phyloP scores from a whole-genome alignment of 257 asterid species.

The Scutellaria baicalensis region DNA sequence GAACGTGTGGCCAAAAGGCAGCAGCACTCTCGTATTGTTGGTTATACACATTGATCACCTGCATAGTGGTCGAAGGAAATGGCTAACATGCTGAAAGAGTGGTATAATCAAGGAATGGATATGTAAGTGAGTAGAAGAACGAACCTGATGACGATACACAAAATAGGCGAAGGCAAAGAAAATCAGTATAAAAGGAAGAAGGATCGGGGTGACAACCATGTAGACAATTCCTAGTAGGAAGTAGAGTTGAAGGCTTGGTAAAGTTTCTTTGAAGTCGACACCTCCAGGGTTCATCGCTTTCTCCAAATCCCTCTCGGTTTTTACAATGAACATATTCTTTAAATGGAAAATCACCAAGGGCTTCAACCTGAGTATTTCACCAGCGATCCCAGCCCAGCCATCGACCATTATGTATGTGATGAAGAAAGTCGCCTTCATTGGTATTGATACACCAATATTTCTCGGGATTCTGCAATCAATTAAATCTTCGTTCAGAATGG shows the following conservation, averaged over 20 bases:
- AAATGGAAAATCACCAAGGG: slow-evolving; percentile 73
- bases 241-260: slow-evolving; percentile 84
- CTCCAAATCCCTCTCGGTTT: slow-evolving; percentile 81
- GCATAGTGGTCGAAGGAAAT: neutral
- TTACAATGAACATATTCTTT: slow-evolving; percentile 78
- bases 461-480: slow-evolving; percentile 75
- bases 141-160: slow-evolving; percentile 95
- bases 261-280: slow-evolving; percentile 64
- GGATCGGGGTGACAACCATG: slow-evolving; percentile 87
- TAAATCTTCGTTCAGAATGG: neutral
- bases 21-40: slow-evolving; percentile 91
- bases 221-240: slow-evolving; percentile 89
- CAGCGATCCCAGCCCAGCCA: slow-evolving; percentile 96
- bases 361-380: slow-evolving; percentile 81
- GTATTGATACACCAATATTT: slow-evolving; percentile 93
- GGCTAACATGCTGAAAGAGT: neutral
- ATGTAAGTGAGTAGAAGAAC: neutral
- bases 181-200: slow-evolving; percentile 83
- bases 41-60: slow-evolving; percentile 87
- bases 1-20: slow-evolving; percentile 98
- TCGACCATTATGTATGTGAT: slow-evolving; percentile 91
- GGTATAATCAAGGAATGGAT: neutral
- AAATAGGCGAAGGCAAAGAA: slow-evolving; percentile 91
- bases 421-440: slow-evolving; percentile 98
- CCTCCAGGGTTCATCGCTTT: slow-evolving; percentile 90